A percentile compares a stretch with the other conserved stretches of the same genome.
phyloP scores from a whole-genome alignment of 23 red algal species.

The Chondrus crispus region DNA sequence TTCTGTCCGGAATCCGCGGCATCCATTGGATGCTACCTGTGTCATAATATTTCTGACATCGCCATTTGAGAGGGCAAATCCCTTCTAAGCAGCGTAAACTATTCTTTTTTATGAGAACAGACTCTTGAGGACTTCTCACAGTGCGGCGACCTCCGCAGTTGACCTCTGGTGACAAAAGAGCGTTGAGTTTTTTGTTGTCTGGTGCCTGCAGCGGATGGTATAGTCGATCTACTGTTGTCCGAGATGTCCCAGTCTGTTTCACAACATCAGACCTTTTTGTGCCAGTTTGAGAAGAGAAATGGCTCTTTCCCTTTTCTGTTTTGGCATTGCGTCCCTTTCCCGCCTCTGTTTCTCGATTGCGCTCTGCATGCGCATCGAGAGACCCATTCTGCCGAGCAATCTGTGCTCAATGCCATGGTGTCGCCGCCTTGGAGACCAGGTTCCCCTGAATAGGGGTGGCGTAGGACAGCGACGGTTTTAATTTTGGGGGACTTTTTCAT shows the following conservation, averaged over 20 bases:
- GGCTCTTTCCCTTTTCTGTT: too few species aligned
- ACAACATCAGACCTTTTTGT: background rate
- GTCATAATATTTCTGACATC: background rate
- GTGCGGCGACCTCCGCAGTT: background rate
- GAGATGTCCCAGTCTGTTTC: background rate
- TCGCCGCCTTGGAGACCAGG: too few species aligned
- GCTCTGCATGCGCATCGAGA: background rate
- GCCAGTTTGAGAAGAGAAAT: too few species aligned
- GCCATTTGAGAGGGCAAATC: background rate
- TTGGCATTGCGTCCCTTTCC: too few species aligned
- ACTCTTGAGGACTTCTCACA: background rate
- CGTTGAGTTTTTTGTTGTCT: background rate
- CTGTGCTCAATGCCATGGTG: too few species aligned
- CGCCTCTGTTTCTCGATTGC: background rate
- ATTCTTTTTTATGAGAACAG: background rate
- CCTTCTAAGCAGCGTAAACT: background rate
- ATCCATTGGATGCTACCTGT: background rate
- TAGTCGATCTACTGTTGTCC: background rate
- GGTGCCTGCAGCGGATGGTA: background rate
- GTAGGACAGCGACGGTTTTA: too few species aligned
- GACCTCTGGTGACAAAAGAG: background rate
- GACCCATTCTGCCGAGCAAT: too few species aligned
- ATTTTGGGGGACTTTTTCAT: too few species aligned
- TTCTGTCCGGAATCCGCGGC: background rate
- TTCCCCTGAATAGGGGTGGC: too few species aligned